Percentiles rank a stretch among this genome's conserved stretches.
Evolutionary conservation across 129 eudicot species (phyloP).

Genomic region (Pseudognaphalium luteoalbum): DNA sequence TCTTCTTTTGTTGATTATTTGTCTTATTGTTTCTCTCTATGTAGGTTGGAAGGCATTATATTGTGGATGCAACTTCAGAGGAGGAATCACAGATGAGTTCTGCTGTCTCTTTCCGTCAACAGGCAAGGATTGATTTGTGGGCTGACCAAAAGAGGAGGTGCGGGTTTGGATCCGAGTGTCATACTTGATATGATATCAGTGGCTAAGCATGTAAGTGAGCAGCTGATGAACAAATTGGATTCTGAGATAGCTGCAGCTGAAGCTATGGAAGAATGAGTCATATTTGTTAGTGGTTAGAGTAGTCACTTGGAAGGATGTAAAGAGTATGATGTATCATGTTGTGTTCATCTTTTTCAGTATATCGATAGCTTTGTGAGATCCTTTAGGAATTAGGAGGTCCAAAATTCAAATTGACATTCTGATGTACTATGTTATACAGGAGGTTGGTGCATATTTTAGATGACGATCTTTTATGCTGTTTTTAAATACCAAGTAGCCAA

Average conservation of each 20-base stretch:
- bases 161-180: conserved; percentile 76
- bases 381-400: neutral
- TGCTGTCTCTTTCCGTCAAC: conserved; percentile 77
- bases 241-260: conserved; percentile 94
- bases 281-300: conserved; percentile 15
- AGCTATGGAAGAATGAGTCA: conserved; percentile 65
- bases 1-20: neutral
- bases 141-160: conserved; percentile 85
- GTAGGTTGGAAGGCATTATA: conserved; percentile 90
- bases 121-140: conserved; percentile 74
- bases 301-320: conserved; percentile 7
- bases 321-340: conserved; percentile 32
- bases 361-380: conserved; percentile 1
- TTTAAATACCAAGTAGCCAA: neutral
- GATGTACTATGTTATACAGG: conserved; percentile 4
- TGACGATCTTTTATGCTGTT: neutral
- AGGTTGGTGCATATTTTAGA: neutral
- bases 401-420: conserved; percentile 3
- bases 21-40: neutral
- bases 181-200: conserved; percentile 89
- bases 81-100: conserved; percentile 96
- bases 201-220: conserved; percentile 77
- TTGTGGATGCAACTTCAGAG: conserved; percentile 90
- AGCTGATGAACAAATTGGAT: conserved; percentile 69
- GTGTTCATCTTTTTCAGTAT: conserved; percentile 44